Base-by-base conservation (phyloP, 768 basidiomycete genomes). In the Tricholoma hemisulphureum region DNA sequence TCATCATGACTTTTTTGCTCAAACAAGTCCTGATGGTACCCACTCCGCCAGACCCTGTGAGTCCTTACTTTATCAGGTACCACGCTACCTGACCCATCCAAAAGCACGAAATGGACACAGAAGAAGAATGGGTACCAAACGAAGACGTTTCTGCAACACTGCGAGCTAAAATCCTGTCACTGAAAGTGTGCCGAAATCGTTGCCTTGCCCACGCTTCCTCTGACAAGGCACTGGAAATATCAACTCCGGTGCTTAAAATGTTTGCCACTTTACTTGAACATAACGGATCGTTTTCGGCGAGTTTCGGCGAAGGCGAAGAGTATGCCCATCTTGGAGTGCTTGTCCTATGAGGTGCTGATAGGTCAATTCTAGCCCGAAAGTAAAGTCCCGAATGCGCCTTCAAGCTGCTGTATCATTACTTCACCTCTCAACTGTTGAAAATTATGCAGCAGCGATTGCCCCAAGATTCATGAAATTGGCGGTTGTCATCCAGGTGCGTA, bases 141-240 rank as follows among this genome's bases (percentile, higher is more conserved):
- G 77, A 78, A 0, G 78, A 86, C 3, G 69, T 96, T 20, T 67
- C 83, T 0, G 73, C 78, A 2, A 75, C 79, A 3, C 79, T 93
- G 1, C 77, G 75, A 43, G 89, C 92, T 0, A 93, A 92, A 67
- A 67, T 97, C 3, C 72, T 88, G 7, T 81, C 86, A 1, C 69
- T 98, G 21, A 95, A 97, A 71, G 81, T 95, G 5, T 87, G 87
- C 67, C 81, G 91, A 23, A 87, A 94, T 69, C 86, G 94, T 16
- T 86, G 87, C 66, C 76, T 96, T 11, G 83, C 88, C 0, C 87
- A 88, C 63, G 84, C 84, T 0, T 63, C 72, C 6, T 74, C 80
- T 4, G 82, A 85, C 2, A 76, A 80, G 6, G 86, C 90, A 6
- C 59, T 83, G 24, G 84, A 89, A 26, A 81, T 91, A 46, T 83